phyloP scores from a whole-genome alignment of 2,329 filamentous ascomycete genomes.

The Lojkania enalia region DNA sequence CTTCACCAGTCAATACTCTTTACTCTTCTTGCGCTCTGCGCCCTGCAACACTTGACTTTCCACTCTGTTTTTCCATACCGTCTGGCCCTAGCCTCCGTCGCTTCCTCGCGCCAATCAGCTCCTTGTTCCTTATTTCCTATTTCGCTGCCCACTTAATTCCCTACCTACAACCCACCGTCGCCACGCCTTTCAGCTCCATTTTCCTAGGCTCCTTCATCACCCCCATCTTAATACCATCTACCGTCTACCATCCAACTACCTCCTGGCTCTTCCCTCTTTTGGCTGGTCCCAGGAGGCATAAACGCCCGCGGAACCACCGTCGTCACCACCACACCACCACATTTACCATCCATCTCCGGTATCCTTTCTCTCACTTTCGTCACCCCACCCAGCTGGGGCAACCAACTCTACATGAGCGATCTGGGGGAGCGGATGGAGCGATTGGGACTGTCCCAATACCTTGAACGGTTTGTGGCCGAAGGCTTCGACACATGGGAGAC shows the following conservation, averaged over 20 bases:
- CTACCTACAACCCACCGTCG: constrained; percentile 17
- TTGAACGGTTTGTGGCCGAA: constrained; percentile 71
- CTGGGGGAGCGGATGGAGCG: constrained; percentile 70
- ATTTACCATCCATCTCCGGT: not conserved
- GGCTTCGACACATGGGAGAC: constrained; percentile 87
- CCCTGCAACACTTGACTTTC: constrained; percentile 45
- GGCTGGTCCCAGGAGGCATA: not conserved
- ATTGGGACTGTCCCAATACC: constrained; percentile 78
- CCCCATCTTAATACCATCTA: not conserved
- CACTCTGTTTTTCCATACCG: constrained; percentile 36
- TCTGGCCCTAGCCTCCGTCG: constrained; percentile 26
- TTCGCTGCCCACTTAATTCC: constrained; percentile 22
- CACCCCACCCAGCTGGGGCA: constrained; percentile 9
- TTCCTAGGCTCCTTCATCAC: not conserved
- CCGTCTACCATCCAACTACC: not conserved
- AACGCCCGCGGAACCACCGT: too few relatives aligned
- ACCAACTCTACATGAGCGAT: constrained; percentile 60
- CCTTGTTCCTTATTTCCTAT: constrained; percentile 34
- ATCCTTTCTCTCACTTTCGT: not conserved
- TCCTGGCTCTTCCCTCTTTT: not conserved
- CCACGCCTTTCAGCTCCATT: not conserved
- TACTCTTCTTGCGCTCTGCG: constrained; percentile 44
- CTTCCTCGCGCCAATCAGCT: constrained; percentile 6
- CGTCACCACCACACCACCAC: not conserved
- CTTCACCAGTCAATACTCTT: constrained; percentile 21